Evolutionary conservation across 2,329 filamentous ascomycete species (phyloP).

Genomic region (Pseudocercospora eumusae): DNA sequence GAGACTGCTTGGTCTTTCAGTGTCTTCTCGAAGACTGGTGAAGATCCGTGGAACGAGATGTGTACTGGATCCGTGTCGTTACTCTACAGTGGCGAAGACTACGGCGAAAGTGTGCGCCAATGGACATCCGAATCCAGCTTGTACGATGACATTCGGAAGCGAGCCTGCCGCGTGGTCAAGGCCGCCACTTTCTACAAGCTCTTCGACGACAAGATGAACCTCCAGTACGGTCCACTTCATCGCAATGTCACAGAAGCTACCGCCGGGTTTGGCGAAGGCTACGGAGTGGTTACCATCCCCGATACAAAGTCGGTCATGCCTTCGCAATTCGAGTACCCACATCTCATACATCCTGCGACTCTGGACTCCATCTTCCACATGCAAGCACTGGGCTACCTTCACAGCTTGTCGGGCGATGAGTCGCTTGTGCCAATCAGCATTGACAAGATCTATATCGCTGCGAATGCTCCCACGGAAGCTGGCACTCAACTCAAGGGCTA

Average conservation of each 20-base stretch:
- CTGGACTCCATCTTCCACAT: slow-evolving; percentile 59
- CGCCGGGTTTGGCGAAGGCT: slow-evolving; percentile 10
- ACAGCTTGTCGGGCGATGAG: slow-evolving; percentile 4
- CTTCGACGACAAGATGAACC: slow-evolving; percentile 14
- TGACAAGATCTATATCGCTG: slow-evolving; percentile 10
- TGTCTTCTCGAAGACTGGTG: slow-evolving; percentile 14
- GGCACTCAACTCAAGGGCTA: slow-evolving; percentile 3
- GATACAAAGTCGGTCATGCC: slow-evolving; percentile 57
- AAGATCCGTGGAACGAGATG: slow-evolving; percentile 11
- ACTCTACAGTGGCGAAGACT: not conserved
- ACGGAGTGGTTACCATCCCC: slow-evolving; percentile 14
- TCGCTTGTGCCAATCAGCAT: slow-evolving; percentile 16
- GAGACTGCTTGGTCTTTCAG: slow-evolving; percentile 8
- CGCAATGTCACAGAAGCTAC: slow-evolving; percentile 13
- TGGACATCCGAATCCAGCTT: not conserved
- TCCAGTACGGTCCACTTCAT: slow-evolving; percentile 24
- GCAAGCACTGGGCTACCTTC: slow-evolving; percentile 10
- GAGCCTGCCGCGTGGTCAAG: slow-evolving; percentile 10
- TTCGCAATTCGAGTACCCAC: slow-evolving; percentile 54
- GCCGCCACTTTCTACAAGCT: slow-evolving; percentile 4
- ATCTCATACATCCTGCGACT: slow-evolving; percentile 59
- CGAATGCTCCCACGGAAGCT: slow-evolving; percentile 1
- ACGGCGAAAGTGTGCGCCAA: slow-evolving; percentile 5
- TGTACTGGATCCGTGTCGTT: slow-evolving; percentile 8
- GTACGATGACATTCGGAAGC: slow-evolving; percentile 7